Evolutionary conservation across 352 stramenopile genomes (phyloP).

Genomic region (Pythium folliculosum): DNA sequence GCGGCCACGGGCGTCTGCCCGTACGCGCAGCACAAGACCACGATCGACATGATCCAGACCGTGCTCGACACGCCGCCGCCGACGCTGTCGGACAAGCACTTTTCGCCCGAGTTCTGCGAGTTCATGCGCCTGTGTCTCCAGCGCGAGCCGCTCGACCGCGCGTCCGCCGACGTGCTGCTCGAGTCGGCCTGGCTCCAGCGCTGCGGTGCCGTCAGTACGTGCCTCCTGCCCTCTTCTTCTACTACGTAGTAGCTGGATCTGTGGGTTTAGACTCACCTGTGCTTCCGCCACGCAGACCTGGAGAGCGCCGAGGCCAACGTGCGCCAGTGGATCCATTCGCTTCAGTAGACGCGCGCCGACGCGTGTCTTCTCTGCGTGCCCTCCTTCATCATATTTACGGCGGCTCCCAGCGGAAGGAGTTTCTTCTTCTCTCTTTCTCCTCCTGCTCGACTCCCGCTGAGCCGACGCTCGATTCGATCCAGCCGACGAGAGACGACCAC

Average conservation of each 20-base stretch:
- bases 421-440: background rate
- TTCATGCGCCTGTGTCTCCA: conserved; percentile 70
- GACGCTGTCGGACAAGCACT: conserved; percentile 63
- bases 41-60: conserved; percentile 86
- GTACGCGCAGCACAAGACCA: conserved; percentile 81
- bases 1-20: conserved; percentile 86
- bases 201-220: conserved; percentile 69
- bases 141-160: conserved; percentile 65
- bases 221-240: background rate
- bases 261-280: background rate
- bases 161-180: conserved; percentile 60
- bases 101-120: conserved; percentile 72
- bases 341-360: conserved; percentile 41
- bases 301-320: conserved; percentile 51
- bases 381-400: conserved; percentile 15
- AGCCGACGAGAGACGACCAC: background rate
- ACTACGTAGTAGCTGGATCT: background rate
- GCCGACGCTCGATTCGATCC: too few relatives aligned
- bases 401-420: conserved; percentile 26
- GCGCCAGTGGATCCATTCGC: conserved; percentile 68
- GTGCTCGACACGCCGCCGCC: conserved; percentile 72
- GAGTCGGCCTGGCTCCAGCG: conserved; percentile 74
- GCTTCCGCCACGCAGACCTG: conserved; percentile 31
- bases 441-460: too few relatives aligned
- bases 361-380: background rate